Evolutionary conservation across 306 rosid species (phyloP).

Genomic region (Vachellia pachyceras): DNA sequence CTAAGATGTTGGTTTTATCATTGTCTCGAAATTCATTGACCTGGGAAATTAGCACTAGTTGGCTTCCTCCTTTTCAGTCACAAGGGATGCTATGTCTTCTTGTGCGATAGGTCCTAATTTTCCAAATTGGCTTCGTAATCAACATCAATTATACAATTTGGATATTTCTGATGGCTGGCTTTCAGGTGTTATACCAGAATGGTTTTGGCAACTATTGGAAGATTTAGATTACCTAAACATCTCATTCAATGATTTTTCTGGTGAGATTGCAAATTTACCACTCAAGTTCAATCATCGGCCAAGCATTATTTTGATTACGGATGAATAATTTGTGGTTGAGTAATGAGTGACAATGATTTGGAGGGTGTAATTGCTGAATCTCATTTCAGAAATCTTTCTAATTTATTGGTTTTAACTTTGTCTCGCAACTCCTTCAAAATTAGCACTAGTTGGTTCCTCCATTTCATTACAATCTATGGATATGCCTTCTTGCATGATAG

Average conservation of each 20-base stretch:
- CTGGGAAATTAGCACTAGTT: background rate
- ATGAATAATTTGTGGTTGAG: background rate
- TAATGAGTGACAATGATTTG: background rate
- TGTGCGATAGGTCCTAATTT: constrained; percentile 35
- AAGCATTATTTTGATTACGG: too few relatives aligned
- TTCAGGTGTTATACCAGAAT: background rate
- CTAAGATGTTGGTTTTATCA: accelerated
- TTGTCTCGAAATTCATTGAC: background rate
- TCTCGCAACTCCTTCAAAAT: background rate
- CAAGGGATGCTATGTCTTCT: accelerated
- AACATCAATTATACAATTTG: accelerated
- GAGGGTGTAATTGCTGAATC: background rate
- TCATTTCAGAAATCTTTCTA: constrained; percentile 6
- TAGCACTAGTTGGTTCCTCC: constrained; percentile 20
- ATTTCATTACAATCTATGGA: background rate
- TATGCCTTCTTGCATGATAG: constrained; percentile 26
- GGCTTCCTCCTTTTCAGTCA: constrained; percentile 38
- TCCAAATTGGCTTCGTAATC: constrained; percentile 23
- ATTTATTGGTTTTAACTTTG: accelerated
- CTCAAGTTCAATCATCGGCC: background rate
- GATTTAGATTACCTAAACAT: too few relatives aligned
- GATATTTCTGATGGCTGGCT: constrained; percentile 16
- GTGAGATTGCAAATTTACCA: background rate
- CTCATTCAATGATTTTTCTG: background rate
- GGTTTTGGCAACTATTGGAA: constrained; percentile 20